phyloP scores from a whole-genome alignment of 176 grass and related monocot genomes.

The sorghum (Sorghum bicolor) region Sorghum_bicolor_NCBIv3 NC_012873.2:7292001-7292500 shows the following conservation, averaged over 20 bases:
- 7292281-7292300: neutral
- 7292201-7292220: neutral
- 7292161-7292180: neutral
- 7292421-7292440: neutral
- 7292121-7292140: neutral
- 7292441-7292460: neutral
- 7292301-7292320: neutral
- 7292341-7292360: neutral
- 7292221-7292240: neutral
- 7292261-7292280: neutral
- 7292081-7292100: neutral
- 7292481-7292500: neutral
- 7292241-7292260: neutral
- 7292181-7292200: neutral
- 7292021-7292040: neutral
- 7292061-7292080: neutral
- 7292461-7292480: neutral
- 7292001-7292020: neutral
- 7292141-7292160: neutral
- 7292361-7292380: neutral
- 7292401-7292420: neutral
- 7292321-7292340: neutral
- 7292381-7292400: neutral
- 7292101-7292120: neutral
- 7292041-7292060: slow-evolving; percentile 1